Base-by-base conservation (phyloP, 306 rosid genomes). In the Prunus mongolica region DNA sequence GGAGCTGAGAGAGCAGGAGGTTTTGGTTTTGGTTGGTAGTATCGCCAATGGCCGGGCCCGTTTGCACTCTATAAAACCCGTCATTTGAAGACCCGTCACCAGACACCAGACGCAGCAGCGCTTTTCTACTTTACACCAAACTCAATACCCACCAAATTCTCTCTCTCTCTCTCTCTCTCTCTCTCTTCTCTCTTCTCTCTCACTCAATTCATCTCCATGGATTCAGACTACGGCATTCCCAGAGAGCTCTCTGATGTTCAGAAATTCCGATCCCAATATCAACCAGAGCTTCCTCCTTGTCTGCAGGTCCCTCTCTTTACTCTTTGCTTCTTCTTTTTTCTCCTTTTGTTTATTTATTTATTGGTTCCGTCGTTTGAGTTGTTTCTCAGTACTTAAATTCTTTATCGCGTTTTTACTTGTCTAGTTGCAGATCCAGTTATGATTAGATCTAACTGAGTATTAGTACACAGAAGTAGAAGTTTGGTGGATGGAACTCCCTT, bases 231-330 rank as follows among this genome's bases (percentile, higher is more conserved):
- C 83, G 96, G 97, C 84, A 89, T 91, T 76, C 93, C 96, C 56
- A 87, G 98, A 67, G 91, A 93, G 55, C 98, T 93, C 85, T 93
- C 98, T 60, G 98, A 83, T 84, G 93, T 93, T 56, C 97, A 93
- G 79, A 83, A 87, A 55, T 64, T 82, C 76, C 86, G 97, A 65
- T 91, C 98, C 72, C 85, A 80, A 46, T 91, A 93, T 87, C 88
- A 89, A 30, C 98, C 97, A 0, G 84, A 79, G 11, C 88, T 93
- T 12, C 98, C 98, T 85, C 98, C 98, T 82, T 93, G 94, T 41
- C 94, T 89, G 16, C 82, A 89, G 93, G 93, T 89, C 57, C 64
- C 2, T 18, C 34, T 38, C 44, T 54, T 44, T 12, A 7, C 66
- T 7, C 25, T 12, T 27, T 5, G 27, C 8, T 34, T 1, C 34